These are phyloP conservation scores for Pichia ethanolica DNA, from an alignment of 805 yeast genomes.

Conservation along the genomic window DNA sequence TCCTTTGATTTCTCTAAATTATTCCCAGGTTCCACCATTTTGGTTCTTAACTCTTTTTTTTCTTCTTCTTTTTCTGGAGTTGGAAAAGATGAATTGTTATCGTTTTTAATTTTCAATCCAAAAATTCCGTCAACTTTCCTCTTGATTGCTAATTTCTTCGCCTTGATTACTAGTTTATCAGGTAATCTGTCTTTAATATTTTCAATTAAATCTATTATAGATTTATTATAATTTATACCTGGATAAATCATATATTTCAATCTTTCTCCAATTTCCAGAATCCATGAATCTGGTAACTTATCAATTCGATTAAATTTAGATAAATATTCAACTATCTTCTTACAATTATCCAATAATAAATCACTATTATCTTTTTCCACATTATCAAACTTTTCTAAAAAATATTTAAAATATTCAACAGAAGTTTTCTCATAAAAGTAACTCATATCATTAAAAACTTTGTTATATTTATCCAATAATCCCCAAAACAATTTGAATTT, in stretches of 20 bases:
- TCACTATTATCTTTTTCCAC: neutral
- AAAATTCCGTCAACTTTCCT: neutral
- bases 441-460: neutral
- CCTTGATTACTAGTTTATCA: neutral
- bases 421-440: neutral
- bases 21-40: too few relatives aligned
- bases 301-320: neutral
- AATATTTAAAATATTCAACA: neutral
- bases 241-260: neutral
- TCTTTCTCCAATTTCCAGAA: neutral
- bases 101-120: neutral
- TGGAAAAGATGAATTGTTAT: neutral
- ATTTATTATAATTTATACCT: neutral
- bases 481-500: neutral
- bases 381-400: neutral
- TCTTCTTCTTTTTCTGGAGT: too few relatives aligned
- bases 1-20: neutral
- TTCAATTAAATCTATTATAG: neutral
- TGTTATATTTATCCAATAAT: neutral
- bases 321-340: neutral
- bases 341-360: neutral
- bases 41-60: too few relatives aligned
- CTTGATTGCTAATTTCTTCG: neutral
- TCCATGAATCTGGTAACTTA: constrained; percentile 5
- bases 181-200: neutral